phyloP scores from a whole-genome alignment of 164 flowering plant species.

The Kalanchoe fedtschenkoi region DNA sequence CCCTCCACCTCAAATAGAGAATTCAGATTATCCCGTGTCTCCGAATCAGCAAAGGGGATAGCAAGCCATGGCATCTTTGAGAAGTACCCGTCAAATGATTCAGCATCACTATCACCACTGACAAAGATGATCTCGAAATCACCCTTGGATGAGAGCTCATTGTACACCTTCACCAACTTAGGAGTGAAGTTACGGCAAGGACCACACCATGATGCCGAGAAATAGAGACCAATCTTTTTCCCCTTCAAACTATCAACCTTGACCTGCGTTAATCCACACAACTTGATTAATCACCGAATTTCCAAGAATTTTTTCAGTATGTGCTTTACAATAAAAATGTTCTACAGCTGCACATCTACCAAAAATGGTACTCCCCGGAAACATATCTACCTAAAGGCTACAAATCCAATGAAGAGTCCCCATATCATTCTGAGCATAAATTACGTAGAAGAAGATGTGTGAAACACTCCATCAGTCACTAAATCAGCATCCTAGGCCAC shows the following conservation, averaged over 20 bases:
- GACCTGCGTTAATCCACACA: slow-evolving; percentile 23
- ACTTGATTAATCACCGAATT: not conserved
- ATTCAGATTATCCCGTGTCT: slow-evolving; percentile 20
- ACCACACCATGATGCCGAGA: slow-evolving; percentile 55
- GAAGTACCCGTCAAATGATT: slow-evolving; percentile 42
- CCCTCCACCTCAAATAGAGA: slow-evolving; percentile 36
- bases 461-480: too few relatives aligned
- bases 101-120: slow-evolving; percentile 40
- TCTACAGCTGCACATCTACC: too few relatives aligned
- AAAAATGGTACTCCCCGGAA: too few relatives aligned
- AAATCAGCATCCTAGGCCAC: too few relatives aligned
- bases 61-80: slow-evolving; percentile 82
- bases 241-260: slow-evolving; percentile 34
- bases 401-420: too few relatives aligned
- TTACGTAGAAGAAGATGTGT: too few relatives aligned
- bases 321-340: not conserved
- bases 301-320: not conserved
- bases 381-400: too few relatives aligned
- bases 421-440: too few relatives aligned
- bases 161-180: slow-evolving; percentile 29
- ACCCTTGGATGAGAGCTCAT: slow-evolving; percentile 26
- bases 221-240: slow-evolving; percentile 36
- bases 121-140: slow-evolving; percentile 48
- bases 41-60: slow-evolving; percentile 57
- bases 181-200: slow-evolving; percentile 50